Evolutionary conservation across 495 filamentous ascomycete species (phyloP).

Genomic region (Collariella sp.): DNA sequence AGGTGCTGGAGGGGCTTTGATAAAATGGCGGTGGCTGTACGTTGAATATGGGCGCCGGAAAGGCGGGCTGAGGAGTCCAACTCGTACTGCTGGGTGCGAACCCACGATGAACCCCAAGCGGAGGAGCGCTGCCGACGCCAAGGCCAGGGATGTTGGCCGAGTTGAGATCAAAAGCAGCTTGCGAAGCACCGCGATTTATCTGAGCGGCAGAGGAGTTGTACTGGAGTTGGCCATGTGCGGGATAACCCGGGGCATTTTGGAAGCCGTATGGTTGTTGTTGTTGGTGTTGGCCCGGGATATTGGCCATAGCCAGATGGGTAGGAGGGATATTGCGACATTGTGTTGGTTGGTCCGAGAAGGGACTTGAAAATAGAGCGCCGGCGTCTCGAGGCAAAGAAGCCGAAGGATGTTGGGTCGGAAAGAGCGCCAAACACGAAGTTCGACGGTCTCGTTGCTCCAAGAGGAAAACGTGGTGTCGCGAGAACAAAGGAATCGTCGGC

Average conservation of each 20-base stretch:
- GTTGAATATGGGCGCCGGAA: neutral
- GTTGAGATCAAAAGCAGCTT: slow-evolving; percentile 33
- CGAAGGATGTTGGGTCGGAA: neutral
- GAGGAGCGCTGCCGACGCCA: slow-evolving; percentile 21
- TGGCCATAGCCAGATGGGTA: slow-evolving; percentile 27
- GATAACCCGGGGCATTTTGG: slow-evolving; percentile 20
- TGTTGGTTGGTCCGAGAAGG: neutral
- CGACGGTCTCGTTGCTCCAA: neutral
- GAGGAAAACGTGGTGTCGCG: neutral
- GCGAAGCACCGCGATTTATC: slow-evolving; percentile 15
- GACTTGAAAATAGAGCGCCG: slow-evolving; percentile 4
- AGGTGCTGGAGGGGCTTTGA: neutral
- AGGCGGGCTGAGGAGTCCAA: slow-evolving; percentile 9
- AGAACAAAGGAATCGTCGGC: too few relatives aligned
- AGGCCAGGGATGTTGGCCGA: slow-evolving; percentile 36
- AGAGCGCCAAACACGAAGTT: neutral
- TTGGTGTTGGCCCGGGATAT: slow-evolving; percentile 23
- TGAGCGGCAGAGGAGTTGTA: slow-evolving; percentile 23
- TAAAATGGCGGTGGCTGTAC: neutral
- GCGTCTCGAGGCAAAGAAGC: slow-evolving; percentile 9
- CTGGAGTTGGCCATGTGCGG: slow-evolving; percentile 6
- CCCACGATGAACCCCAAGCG: neutral
- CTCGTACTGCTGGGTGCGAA: neutral
- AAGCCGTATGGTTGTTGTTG: slow-evolving; percentile 20
- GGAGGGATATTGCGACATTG: slow-evolving; percentile 35